Evolutionary conservation across 2,329 filamentous ascomycete species (phyloP).

Genomic region (Alternaria solani): DNA sequence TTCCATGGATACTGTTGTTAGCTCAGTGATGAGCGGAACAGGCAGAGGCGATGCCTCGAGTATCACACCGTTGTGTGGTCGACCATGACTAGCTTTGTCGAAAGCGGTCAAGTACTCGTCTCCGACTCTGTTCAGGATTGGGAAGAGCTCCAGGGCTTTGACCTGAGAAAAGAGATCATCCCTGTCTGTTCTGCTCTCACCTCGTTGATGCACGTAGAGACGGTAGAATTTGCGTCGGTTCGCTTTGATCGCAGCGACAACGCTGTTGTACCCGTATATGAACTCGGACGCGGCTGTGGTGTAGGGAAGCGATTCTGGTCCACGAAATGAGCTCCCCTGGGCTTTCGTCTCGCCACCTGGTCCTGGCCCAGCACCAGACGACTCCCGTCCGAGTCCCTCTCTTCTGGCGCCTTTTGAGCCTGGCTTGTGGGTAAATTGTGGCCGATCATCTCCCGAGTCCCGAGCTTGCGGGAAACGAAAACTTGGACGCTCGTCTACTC

Average conservation of each 20-base stretch:
- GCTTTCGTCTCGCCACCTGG: background rate
- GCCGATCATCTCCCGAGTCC: background rate
- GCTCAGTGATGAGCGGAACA: constrained; percentile 68
- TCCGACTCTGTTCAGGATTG: constrained; percentile 61
- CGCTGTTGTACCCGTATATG: constrained; percentile 82
- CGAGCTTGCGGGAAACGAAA: background rate
- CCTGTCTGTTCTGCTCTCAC: constrained; percentile 15
- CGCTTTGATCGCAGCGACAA: constrained; percentile 78
- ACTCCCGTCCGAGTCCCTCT: constrained; percentile 4
- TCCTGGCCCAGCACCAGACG: background rate
- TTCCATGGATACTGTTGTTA: constrained; percentile 61
- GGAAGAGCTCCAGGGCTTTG: constrained; percentile 27
- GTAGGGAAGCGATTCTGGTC: constrained; percentile 64
- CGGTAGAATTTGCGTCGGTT: constrained; percentile 79
- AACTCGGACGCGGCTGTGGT: constrained; percentile 91
- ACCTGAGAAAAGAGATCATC: constrained; percentile 31
- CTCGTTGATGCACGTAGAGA: constrained; percentile 70
- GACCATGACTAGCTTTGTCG: constrained; percentile 81
- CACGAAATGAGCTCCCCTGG: background rate
- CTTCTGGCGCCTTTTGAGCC: constrained; percentile 12
- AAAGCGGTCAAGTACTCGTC: constrained; percentile 71
- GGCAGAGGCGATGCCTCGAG: constrained; percentile 88
- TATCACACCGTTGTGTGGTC: constrained; percentile 90
- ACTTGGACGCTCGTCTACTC: background rate
- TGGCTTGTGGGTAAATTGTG: constrained; percentile 8